Evolutionary conservation across 768 basidiomycete species (phyloP).

Genomic region (Daedaleopsis sinensis): DNA sequence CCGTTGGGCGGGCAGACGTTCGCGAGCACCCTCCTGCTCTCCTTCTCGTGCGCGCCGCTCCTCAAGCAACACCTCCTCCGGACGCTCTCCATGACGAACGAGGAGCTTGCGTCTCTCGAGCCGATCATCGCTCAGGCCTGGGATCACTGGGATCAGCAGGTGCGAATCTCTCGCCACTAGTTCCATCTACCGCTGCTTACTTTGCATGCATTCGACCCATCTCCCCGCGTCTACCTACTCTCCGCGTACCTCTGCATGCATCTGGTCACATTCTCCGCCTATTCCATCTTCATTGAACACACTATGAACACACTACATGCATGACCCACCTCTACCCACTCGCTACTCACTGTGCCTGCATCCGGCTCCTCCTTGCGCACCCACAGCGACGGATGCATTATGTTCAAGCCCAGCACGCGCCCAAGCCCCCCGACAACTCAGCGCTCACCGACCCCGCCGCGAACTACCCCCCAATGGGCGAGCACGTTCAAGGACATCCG

Average conservation of each 20-base stretch:
- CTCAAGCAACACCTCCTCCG: constrained; percentile 78
- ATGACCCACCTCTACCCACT: not conserved
- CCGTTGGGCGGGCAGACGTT: constrained; percentile 71
- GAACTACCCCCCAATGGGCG: constrained; percentile 23
- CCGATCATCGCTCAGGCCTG: constrained; percentile 83
- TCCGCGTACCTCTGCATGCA: too few relatives aligned
- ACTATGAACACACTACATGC: too few relatives aligned
- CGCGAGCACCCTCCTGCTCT: constrained; percentile 75
- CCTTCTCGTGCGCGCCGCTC: constrained; percentile 73
- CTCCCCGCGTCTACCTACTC: not conserved
- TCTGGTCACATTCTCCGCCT: too few relatives aligned
- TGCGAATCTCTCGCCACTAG: constrained; percentile 36
- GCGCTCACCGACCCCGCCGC: constrained; percentile 24
- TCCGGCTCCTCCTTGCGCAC: too few relatives aligned
- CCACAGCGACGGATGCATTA: constrained; percentile 51
- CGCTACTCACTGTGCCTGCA: too few relatives aligned
- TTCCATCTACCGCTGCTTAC: not conserved
- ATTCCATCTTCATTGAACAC: too few relatives aligned
- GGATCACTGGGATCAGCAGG: constrained; percentile 86
- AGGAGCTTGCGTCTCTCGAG: constrained; percentile 78
- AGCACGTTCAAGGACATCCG: constrained; percentile 29
- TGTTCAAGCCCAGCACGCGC: constrained; percentile 42
- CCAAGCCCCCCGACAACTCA: constrained; percentile 33
- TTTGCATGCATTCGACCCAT: too few relatives aligned
- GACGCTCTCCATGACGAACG: constrained; percentile 72